Percentiles rank a stretch among this genome's conserved stretches.
These are phyloP conservation scores for Polyrhizophydium stewartii DNA, from an alignment of 371 early-diverging fungal genomes.

Conservation along the genomic window DNA sequence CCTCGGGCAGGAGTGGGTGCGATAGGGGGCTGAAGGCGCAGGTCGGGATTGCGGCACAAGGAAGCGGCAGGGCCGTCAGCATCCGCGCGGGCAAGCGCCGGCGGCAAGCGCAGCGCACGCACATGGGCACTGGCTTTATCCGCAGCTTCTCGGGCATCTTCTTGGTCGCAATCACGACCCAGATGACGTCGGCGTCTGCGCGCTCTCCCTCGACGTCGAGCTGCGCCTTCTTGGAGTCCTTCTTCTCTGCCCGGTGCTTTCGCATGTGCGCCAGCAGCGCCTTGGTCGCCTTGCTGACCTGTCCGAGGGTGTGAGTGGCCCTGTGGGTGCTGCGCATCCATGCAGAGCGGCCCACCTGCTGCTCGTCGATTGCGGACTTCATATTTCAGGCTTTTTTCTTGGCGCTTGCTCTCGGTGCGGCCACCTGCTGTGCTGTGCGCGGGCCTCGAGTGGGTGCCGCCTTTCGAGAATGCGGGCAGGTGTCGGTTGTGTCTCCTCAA, in stretches of 20 bases:
- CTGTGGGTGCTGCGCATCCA: too few relatives aligned
- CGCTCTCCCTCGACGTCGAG: not conserved
- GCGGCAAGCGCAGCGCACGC: slow-evolving; percentile 6
- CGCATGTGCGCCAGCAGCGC: slow-evolving; percentile 54
- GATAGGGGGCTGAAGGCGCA: slow-evolving; percentile 42
- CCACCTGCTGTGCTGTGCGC: too few relatives aligned
- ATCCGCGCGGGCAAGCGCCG: not conserved
- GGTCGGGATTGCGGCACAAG: too few relatives aligned
- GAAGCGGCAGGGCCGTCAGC: not conserved
- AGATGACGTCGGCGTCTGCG: slow-evolving; percentile 22
- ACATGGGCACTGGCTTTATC: slow-evolving; percentile 62
- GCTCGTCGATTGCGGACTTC: too few relatives aligned
- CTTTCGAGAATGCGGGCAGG: too few relatives aligned
- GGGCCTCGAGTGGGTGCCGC: too few relatives aligned
- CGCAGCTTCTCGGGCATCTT: slow-evolving; percentile 47
- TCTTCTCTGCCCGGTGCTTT: slow-evolving; percentile 33
- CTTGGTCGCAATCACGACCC: slow-evolving; percentile 55
- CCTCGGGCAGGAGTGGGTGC: slow-evolving; percentile 45
- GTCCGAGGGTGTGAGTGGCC: not conserved
- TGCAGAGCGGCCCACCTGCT: too few relatives aligned
- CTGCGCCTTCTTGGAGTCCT: not conserved
- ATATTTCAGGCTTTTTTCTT: too few relatives aligned
- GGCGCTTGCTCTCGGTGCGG: too few relatives aligned
- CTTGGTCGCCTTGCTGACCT: slow-evolving; percentile 47
- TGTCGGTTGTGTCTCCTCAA: too few relatives aligned